Evolutionary conservation across 305 asterid species (phyloP), one percentile per base, ranked within the genome.

Genomic region (Fraxinus baroniana): DNA sequence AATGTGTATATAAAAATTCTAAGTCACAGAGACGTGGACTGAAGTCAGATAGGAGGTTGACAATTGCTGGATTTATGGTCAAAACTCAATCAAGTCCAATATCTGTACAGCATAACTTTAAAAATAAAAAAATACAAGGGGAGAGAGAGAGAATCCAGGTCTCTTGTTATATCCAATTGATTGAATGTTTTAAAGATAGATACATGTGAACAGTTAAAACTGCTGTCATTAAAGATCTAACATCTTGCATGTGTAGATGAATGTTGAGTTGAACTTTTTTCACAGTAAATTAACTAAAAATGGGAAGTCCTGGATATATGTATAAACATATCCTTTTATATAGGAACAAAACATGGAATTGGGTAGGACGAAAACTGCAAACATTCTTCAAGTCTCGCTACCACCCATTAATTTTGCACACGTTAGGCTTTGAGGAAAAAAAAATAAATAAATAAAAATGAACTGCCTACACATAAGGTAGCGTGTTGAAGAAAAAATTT

Each of bases 1-100:
- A 82, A 70, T 79, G 76, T 68, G 87, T 71, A 82, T 60, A 68
- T 79, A 60, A 85, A 70, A 81, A 79, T 84, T 86, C 55, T 82
- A 86, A 84, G 62, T 80, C 41, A 28, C 18, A 15, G 39, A 15
- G 33, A 30, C 22, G 10, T 62, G 6, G 72, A 62, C 72, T 8
- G 72, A 20, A 7, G 72, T 2, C 72, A 22, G 17, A 22, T 64
- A 7, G 17, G 33, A 64, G 15, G 30, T 64, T 3, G 6, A 64
- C 33, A 22, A 64, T 24, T 64, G 3, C 33, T 7, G 33, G 33
- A 9, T 64, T 64, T 8, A 24, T 9, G 7, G 33, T 64, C 17
- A 64, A 8, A 64, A 24, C 39, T 28, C 41, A 13, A 70, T 28
- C 22, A 70, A 70, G n/a, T 70, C 39, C 37, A 64, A 70, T 70